These are phyloP conservation scores for Colletotrichum plurivorum DNA, from an alignment of 2,329 filamentous ascomycete species.

Conservation along the genomic window DNA sequence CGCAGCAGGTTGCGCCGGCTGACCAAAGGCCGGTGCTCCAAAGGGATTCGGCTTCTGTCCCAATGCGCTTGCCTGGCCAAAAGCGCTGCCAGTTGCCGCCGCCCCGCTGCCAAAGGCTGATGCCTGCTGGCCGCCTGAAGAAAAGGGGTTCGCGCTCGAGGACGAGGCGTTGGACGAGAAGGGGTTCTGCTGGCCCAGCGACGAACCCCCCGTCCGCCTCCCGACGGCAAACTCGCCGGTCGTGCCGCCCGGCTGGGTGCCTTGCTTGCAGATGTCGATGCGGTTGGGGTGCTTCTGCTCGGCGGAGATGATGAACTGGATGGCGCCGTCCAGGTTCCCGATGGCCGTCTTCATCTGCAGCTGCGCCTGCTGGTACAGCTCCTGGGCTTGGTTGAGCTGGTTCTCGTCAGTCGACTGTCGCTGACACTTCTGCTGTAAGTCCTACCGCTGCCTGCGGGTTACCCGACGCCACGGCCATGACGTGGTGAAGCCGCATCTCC, in stretches of 20 bases:
- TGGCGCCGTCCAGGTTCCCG: constrained; percentile 78
- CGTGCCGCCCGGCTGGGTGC: constrained; percentile 56
- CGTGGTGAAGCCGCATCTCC: constrained; percentile 85
- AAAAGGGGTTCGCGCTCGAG: constrained; percentile 38
- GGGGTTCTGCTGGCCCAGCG: constrained; percentile 52
- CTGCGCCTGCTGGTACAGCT: constrained; percentile 74
- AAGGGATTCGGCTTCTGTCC: constrained; percentile 49
- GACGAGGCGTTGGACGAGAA: constrained; percentile 47
- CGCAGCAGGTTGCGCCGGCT: constrained; percentile 49
- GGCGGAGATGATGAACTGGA: constrained; percentile 76
- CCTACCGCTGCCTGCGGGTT: constrained; percentile 69
- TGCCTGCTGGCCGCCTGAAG: constrained; percentile 16
- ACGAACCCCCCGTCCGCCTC: constrained; percentile 44
- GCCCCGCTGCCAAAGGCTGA: constrained; percentile 25
- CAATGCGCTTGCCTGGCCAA: constrained; percentile 59
- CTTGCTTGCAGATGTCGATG: constrained; percentile 71
- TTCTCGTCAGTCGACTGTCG: constrained; percentile 5
- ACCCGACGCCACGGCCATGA: constrained; percentile 70
- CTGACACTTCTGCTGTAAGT: not conserved
- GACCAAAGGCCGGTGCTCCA: constrained; percentile 56
- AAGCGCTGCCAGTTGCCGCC: constrained; percentile 49
- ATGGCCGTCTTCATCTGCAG: constrained; percentile 81
- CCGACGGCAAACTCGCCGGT: constrained; percentile 62
- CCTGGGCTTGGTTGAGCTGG: constrained; percentile 72
- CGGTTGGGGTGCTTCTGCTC: constrained; percentile 83